phyloP scores from a whole-genome alignment of 2,329 filamentous ascomycete species.

The Fusarium annulatum region DNA sequence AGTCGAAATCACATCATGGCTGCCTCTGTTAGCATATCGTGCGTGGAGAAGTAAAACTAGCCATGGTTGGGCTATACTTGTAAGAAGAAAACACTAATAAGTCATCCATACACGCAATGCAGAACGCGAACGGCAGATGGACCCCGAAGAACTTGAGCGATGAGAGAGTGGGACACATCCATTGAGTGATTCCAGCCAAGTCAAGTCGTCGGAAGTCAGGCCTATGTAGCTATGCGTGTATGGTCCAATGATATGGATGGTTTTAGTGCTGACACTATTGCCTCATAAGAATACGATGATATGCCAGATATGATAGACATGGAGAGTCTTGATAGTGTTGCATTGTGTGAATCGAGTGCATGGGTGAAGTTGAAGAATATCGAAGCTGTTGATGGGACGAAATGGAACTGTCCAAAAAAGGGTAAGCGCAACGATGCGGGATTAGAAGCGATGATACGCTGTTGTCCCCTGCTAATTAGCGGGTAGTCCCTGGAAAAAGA shows the following conservation, averaged over 20 bases:
- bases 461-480: slow-evolving; percentile 23
- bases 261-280: background rate
- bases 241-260: background rate
- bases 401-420: background rate
- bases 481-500: slow-evolving; percentile 30
- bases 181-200: slow-evolving; percentile 6
- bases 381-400: slow-evolving; percentile 7
- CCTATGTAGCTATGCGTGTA: background rate
- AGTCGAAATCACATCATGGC: background rate
- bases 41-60: background rate
- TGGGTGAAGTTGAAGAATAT: slow-evolving; percentile 34
- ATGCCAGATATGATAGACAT: background rate
- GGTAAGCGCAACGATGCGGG: slow-evolving; percentile 12
- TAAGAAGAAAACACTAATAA: background rate
- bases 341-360: background rate
- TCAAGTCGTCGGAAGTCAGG: background rate
- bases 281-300: background rate
- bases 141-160: background rate
- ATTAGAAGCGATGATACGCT: slow-evolving; percentile 25
- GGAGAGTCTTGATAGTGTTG: background rate
- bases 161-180: slow-evolving; percentile 25
- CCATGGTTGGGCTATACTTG: background rate
- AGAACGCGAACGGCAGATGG: slow-evolving; percentile 14
- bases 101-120: background rate
- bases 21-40: background rate